These are phyloP conservation scores for Dioscorea zingiberensis DNA, from an alignment of 106 monocot genomes.

Conservation along the genomic window DNA sequence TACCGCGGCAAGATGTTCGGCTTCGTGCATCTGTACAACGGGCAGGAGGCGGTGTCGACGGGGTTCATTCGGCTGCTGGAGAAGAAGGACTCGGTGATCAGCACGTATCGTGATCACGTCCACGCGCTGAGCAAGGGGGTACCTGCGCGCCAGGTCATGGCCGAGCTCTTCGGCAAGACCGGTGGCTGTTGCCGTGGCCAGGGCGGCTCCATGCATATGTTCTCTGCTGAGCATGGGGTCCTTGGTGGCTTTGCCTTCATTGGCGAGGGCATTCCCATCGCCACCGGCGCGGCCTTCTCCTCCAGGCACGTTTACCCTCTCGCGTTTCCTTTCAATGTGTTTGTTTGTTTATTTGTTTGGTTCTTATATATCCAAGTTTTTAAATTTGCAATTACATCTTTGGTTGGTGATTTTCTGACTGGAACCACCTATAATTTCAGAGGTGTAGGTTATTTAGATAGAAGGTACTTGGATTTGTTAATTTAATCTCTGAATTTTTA, in stretches of 20 bases:
- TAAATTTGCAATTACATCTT: too few relatives aligned
- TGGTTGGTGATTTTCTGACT: too few relatives aligned
- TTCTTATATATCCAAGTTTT: too few relatives aligned
- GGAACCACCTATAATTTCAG: too few relatives aligned
- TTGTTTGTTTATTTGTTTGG: too few relatives aligned
- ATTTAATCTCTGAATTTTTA: too few relatives aligned
- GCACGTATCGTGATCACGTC: conserved; percentile 97
- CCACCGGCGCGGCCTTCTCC: conserved; percentile 80
- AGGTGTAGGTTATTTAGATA: too few relatives aligned
- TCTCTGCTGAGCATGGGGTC: conserved; percentile 68
- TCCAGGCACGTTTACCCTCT: too few relatives aligned
- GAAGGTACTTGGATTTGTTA: too few relatives aligned
- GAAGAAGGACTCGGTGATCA: conserved; percentile 56
- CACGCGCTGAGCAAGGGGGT: conserved; percentile 96
- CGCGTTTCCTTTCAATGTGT: too few relatives aligned
- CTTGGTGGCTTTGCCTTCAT: conserved; percentile 97
- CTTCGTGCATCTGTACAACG: conserved; percentile 96
- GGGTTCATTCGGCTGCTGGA: conserved; percentile 85
- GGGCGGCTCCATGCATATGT: conserved; percentile 99
- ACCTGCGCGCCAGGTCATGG: conserved; percentile 76
- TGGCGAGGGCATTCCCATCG: conserved; percentile 95
- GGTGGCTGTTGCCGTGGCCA: conserved; percentile 99
- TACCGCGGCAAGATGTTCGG: conserved; percentile 98
- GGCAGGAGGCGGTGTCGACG: conserved; percentile 94
- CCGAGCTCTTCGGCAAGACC: conserved; percentile 93